phyloP scores from a whole-genome alignment of 208 protist genomes.

The Trypanosoma platydactyli region DNA sequence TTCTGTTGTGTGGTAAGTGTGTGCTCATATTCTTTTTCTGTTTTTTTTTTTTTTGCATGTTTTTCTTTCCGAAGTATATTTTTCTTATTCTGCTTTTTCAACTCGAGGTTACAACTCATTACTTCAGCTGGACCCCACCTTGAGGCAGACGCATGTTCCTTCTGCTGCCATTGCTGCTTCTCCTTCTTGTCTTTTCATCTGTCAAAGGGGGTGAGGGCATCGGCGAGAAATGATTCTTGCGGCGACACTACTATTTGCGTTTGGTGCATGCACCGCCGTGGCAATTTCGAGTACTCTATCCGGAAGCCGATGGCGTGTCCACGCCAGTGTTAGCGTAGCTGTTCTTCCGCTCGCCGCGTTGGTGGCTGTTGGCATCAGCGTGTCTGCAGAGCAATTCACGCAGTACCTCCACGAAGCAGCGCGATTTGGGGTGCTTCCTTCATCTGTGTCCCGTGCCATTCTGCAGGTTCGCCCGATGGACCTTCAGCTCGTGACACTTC shows the following conservation, averaged over 20 bases:
- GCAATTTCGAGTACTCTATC: neutral
- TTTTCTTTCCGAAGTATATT: neutral
- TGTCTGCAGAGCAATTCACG: conserved; percentile 20
- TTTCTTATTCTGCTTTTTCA: conserved; percentile 6
- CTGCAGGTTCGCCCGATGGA: conserved; percentile 22
- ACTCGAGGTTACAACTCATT: neutral
- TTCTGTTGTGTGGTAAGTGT: neutral
- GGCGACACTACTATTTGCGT: neutral
- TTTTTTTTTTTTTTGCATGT: conserved; percentile 6
- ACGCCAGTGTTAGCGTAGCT: conserved; percentile 41
- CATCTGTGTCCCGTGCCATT: conserved; percentile 14
- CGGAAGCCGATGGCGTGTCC: conserved; percentile 19
- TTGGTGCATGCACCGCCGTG: neutral
- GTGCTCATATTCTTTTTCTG: neutral
- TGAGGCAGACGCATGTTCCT: neutral
- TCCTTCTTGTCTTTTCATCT: neutral
- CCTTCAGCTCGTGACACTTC: conserved; percentile 25
- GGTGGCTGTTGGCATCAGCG: conserved; percentile 19
- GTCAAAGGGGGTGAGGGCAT: neutral
- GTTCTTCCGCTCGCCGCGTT: conserved; percentile 36
- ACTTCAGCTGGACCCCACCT: too few relatives aligned
- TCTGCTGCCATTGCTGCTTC: neutral
- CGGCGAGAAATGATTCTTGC: neutral
- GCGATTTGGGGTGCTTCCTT: neutral
- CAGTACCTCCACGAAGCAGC: conserved; percentile 20